Evolutionary conservation across 2,329 filamentous ascomycete species (phyloP).

Genomic region (Pestalotiopsis sp.): DNA sequence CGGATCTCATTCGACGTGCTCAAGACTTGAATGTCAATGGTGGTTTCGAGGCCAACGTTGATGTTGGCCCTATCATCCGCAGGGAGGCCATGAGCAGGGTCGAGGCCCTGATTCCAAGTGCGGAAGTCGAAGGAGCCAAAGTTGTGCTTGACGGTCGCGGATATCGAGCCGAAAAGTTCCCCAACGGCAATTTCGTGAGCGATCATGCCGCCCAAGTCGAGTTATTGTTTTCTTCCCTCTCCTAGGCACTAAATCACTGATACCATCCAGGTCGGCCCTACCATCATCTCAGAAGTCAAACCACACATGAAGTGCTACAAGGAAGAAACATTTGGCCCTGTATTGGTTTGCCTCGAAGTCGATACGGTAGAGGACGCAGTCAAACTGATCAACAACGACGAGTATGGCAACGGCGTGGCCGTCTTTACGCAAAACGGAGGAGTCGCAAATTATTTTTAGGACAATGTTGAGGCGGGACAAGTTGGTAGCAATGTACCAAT

Average conservation of each 20-base stretch:
- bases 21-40: constrained; percentile 75
- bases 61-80: constrained; percentile 81
- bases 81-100: constrained; percentile 79
- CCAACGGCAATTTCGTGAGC: constrained; percentile 70
- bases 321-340: constrained; percentile 85
- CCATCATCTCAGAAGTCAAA: constrained; percentile 81
- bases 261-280: constrained; percentile 66
- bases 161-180: constrained; percentile 75
- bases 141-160: constrained; percentile 82
- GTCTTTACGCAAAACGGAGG: constrained; percentile 81
- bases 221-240: too few relatives aligned
- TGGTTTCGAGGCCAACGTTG: constrained; percentile 80
- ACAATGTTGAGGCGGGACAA: constrained; percentile 81
- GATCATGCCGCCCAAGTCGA: too few relatives aligned
- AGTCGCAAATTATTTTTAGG: constrained; percentile 77
- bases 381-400: constrained; percentile 80
- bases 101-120: constrained; percentile 73
- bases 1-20: constrained; percentile 75
- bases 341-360: constrained; percentile 81
- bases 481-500: constrained; percentile 86
- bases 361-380: constrained; percentile 80
- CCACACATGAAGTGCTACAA: constrained; percentile 81
- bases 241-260: too few relatives aligned
- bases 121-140: constrained; percentile 79
- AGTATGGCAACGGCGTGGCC: constrained; percentile 84